A percentile compares a stretch with the other conserved stretches of the same genome.
Conservation (phyloP, 106 monocot genomes). For the Vanilla planifolia region DNA sequence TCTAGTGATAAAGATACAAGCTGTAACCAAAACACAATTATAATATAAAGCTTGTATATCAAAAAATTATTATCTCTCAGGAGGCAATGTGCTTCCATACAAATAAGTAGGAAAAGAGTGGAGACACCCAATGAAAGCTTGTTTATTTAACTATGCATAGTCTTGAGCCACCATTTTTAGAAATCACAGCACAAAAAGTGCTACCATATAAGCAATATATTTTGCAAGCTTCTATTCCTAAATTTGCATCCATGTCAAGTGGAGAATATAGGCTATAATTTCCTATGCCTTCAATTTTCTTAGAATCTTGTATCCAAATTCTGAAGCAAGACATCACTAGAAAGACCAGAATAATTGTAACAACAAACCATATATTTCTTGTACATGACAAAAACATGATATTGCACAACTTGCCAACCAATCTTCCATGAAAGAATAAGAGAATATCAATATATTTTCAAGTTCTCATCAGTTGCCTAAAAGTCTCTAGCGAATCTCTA, state of each 20-base stretch:
- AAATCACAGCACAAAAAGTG: slow-evolving; percentile 30
- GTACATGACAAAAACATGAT: slow-evolving; percentile 35
- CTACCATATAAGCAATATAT: slow-evolving; percentile 31
- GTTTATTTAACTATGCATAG: slow-evolving; percentile 32
- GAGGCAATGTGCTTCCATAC: too few species aligned
- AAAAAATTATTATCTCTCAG: too few species aligned
- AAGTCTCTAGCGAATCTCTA: slow-evolving; percentile 23
- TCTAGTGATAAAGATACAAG: too few species aligned
- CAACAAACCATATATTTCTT: slow-evolving; percentile 30
- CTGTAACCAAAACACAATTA: too few species aligned
- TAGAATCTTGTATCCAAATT: slow-evolving; percentile 15
- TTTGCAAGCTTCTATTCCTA: slow-evolving; percentile 20
- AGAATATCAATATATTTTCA: slow-evolving; percentile 34
- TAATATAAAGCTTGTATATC: too few species aligned
- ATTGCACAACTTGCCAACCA: slow-evolving; percentile 39
- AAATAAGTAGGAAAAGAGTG: too few species aligned
- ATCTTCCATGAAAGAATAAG: slow-evolving; percentile 22
- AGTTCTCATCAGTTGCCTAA: slow-evolving; percentile 30
- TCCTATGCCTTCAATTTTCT: slow-evolving; percentile 28
- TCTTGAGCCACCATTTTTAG: slow-evolving; percentile 33
- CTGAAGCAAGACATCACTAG: slow-evolving; percentile 26
- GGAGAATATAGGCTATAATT: slow-evolving; percentile 49
- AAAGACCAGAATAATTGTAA: slow-evolving; percentile 18
- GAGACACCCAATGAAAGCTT: slow-evolving; percentile 34
- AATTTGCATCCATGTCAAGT: slow-evolving; percentile 30